A percentile compares a stretch with the other conserved stretches of the same genome.
Conservation (phyloP, 257 asterid genomes). For the Lycium ferocissimum region DNA sequence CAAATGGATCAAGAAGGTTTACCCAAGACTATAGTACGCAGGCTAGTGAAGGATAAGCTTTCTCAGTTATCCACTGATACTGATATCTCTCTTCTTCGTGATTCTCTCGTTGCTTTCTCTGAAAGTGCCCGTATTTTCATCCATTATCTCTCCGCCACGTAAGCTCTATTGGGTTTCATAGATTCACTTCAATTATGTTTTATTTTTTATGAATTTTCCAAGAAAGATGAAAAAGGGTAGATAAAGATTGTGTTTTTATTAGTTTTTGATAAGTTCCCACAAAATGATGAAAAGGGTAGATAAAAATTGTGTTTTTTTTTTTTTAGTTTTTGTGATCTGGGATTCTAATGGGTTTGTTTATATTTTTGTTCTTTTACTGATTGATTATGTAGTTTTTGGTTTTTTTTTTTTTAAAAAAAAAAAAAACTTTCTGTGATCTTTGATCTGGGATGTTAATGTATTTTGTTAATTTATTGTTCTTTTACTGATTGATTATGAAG, state of each 20-base stretch:
- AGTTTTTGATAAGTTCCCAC: too few species aligned
- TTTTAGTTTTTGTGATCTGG: not conserved
- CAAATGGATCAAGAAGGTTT: constrained; percentile 67
- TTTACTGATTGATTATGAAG: not conserved
- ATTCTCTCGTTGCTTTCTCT: constrained; percentile 79
- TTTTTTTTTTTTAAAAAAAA: too few species aligned
- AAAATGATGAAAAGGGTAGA: too few species aligned
- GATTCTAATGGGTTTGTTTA: not conserved
- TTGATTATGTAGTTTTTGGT: not conserved
- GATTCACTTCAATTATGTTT: not conserved
- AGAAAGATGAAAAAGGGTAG: too few species aligned
- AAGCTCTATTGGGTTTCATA: constrained; percentile 27
- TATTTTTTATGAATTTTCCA: not conserved
- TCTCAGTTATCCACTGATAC: constrained; percentile 70
- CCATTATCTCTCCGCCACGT: constrained; percentile 91
- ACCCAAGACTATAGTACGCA: constrained; percentile 90
- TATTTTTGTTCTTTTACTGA: not conserved
- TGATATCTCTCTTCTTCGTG: constrained; percentile 75
- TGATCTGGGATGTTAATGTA: not conserved
- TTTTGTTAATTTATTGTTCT: not conserved
- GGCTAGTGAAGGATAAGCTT: constrained; percentile 89
- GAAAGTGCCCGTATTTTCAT: constrained; percentile 87
- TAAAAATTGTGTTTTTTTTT: too few species aligned
- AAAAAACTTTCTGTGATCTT: too few species aligned
- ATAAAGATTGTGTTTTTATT: not conserved